Percentiles rank a stretch among this genome's conserved stretches.
Evolutionary conservation across 352 stramenopile genomes (phyloP).

Genomic region (Pythium apleroticum): DNA sequence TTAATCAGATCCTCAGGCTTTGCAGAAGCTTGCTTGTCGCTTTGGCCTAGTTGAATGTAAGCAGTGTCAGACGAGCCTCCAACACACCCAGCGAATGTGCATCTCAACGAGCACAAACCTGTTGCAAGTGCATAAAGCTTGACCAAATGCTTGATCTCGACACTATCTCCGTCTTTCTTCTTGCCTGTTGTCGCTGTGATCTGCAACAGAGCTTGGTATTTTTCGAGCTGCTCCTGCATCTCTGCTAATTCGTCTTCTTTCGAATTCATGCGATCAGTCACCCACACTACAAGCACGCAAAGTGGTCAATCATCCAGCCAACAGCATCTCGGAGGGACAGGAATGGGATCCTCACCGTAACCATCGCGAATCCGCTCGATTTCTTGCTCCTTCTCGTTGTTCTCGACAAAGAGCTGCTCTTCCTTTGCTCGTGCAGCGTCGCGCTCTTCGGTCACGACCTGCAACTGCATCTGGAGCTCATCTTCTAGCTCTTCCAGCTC

Average conservation of each 20-base stretch:
- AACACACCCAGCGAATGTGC: not conserved
- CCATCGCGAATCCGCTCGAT: conserved; percentile 86
- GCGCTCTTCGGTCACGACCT: conserved; percentile 83
- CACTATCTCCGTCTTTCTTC: conserved; percentile 7
- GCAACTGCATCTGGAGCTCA: conserved; percentile 75
- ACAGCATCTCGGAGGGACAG: not conserved
- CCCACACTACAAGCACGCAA: conserved; percentile 58
- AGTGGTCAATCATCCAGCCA: conserved; percentile 6
- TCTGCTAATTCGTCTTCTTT: conserved; percentile 87
- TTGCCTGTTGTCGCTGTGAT: conserved; percentile 37
- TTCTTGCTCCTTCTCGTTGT: conserved; percentile 86
- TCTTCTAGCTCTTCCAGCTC: conserved; percentile 73
- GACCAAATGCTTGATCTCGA: conserved; percentile 27
- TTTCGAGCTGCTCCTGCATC: conserved; percentile 82
- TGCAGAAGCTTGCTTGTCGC: conserved; percentile 5
- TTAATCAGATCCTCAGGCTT: conserved; percentile 27
- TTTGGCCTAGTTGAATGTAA: conserved; percentile 8
- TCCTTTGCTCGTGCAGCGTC: conserved; percentile 82
- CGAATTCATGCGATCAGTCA: conserved; percentile 87
- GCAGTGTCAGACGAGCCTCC: not conserved
- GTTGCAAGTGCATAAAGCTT: conserved; percentile 44
- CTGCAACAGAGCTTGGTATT: conserved; percentile 75
- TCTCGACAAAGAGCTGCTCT: conserved; percentile 80
- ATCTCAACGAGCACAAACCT: conserved; percentile 21
- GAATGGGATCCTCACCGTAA: conserved; percentile 54